Evolutionary conservation across 225 moss, liverwort and hornwort genomes (phyloP).

Genomic region (Climacium dendroides): DNA sequence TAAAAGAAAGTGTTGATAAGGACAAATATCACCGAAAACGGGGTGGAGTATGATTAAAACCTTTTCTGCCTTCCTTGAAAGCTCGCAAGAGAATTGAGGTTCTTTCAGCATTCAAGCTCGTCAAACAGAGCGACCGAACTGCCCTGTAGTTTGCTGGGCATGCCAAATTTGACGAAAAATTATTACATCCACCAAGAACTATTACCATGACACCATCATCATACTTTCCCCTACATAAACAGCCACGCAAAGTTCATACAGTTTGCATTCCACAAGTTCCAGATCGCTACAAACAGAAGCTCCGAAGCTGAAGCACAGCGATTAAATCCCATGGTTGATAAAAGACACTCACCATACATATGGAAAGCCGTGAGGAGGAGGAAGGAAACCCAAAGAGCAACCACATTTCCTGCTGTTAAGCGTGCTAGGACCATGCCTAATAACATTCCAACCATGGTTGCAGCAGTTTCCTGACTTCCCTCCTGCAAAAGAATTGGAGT

Average conservation of each 20-base stretch:
- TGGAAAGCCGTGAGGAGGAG: constrained; percentile 88
- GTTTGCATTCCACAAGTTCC: background rate
- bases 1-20: background rate
- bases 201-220: background rate
- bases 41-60: constrained; percentile 11
- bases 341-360: constrained; percentile 73
- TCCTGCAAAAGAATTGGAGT: constrained; percentile 43
- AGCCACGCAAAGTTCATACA: background rate
- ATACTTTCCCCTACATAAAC: background rate
- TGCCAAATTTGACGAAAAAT: background rate
- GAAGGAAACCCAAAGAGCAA: constrained; percentile 78
- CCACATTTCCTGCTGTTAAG: constrained; percentile 59
- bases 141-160: constrained; percentile 92
- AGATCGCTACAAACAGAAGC: background rate
- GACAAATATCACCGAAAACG: background rate
- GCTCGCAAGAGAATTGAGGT: constrained; percentile 43
- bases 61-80: constrained; percentile 46
- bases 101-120: constrained; percentile 83
- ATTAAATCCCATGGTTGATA: background rate
- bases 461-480: constrained; percentile 99
- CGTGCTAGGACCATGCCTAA: constrained; percentile 85
- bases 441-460: constrained; percentile 95
- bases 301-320: background rate
- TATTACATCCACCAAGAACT: background rate
- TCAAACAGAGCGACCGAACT: constrained; percentile 86